Conservation (phyloP, 2,329 filamentous ascomycete species). For the Aspergillus sp. region DNA sequence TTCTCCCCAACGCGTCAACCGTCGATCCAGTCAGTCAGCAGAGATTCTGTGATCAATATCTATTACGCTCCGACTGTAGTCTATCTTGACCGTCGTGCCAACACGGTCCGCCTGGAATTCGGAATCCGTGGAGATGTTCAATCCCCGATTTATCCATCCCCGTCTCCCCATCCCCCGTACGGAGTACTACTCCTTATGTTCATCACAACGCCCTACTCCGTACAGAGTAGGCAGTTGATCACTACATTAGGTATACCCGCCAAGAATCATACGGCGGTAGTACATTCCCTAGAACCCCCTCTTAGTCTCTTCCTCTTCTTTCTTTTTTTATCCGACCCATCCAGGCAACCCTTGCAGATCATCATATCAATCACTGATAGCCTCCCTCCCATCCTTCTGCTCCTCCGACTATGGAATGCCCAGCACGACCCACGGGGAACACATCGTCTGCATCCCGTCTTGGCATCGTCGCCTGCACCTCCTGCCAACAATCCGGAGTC, state of each 20-base stretch:
- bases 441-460: too few species aligned
- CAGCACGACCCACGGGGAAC: too few species aligned
- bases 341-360: conserved; percentile 9
- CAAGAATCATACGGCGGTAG: neutral
- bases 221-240: too few species aligned
- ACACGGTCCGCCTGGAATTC: neutral
- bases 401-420: too few species aligned
- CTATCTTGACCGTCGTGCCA: neutral
- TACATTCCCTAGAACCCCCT: neutral
- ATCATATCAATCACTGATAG: neutral
- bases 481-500: too few species aligned
- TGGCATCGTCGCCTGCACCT: too few species aligned
- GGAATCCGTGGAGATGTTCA: too few species aligned
- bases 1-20: conserved; percentile 13
- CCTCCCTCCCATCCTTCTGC: neutral
- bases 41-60: neutral
- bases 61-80: neutral
- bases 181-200: too few species aligned
- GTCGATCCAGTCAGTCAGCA: conserved; percentile 7
- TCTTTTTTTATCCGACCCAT: neutral
- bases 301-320: neutral
- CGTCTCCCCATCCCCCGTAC: too few species aligned
- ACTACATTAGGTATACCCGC: too few species aligned
- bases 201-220: too few species aligned
- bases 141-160: too few species aligned